Evolutionary conservation across 164 flowering plant genomes (phyloP).

Genomic region (Vitis rupestris): DNA sequence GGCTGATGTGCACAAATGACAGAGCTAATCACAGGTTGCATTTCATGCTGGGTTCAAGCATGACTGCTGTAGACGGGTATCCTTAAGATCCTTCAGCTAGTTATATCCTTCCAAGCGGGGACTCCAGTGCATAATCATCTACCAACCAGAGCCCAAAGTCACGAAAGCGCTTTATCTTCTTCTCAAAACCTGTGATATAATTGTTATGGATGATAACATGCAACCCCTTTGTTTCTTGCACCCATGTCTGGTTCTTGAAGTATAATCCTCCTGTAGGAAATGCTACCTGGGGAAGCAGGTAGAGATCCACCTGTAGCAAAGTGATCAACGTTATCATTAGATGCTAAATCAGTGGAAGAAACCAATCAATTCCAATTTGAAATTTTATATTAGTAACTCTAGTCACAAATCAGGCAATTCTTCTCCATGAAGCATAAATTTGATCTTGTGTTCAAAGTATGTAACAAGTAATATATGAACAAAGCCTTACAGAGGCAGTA

Average conservation of each 20-base stretch:
- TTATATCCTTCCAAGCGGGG: constrained; percentile 75
- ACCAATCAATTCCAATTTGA: background rate
- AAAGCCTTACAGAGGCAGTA: too few relatives aligned
- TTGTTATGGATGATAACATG: constrained; percentile 92
- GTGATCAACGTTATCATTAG: background rate
- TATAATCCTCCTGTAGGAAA: constrained; percentile 94
- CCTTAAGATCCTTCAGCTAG: background rate
- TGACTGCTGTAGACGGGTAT: too few relatives aligned
- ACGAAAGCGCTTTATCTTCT: constrained; percentile 84
- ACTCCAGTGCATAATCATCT: constrained; percentile 72
- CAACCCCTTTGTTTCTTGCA: constrained; percentile 73
- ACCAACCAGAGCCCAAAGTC: constrained; percentile 88
- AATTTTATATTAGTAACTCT: background rate
- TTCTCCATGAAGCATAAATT: too few relatives aligned
- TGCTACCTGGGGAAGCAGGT: constrained; percentile 83
- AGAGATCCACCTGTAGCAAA: constrained; percentile 73
- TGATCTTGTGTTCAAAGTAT: too few relatives aligned
- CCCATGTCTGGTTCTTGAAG: constrained; percentile 97
- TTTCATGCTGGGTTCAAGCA: too few relatives aligned
- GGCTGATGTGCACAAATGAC: too few relatives aligned
- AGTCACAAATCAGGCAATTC: too few relatives aligned
- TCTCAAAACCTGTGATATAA: constrained; percentile 84
- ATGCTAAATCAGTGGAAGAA: background rate
- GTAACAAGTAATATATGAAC: too few relatives aligned
- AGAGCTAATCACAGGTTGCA: too few relatives aligned